Conservation (phyloP, 768 basidiomycete species). For the Leccinum variicolor region DNA sequence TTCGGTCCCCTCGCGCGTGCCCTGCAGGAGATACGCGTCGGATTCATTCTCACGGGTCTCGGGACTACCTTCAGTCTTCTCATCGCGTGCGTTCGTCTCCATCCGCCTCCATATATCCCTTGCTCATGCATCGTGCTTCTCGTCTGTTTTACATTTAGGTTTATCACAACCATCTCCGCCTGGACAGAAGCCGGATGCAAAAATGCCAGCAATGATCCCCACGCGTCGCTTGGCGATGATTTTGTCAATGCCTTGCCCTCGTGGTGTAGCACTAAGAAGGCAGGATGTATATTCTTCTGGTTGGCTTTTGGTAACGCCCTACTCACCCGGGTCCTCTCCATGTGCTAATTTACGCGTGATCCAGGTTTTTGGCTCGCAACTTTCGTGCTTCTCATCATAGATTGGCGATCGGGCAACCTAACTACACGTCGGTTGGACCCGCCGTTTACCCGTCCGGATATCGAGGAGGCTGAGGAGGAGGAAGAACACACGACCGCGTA, state of each 20-base stretch:
- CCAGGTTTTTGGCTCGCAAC: slow-evolving; percentile 76
- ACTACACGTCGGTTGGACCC: slow-evolving; percentile 57
- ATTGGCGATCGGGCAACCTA: slow-evolving; percentile 73
- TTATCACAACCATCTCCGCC: slow-evolving; percentile 75
- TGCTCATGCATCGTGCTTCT: slow-evolving; percentile 13
- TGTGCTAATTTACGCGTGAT: slow-evolving; percentile 8
- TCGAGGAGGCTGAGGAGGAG: slow-evolving; percentile 48
- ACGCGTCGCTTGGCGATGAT: slow-evolving; percentile 60
- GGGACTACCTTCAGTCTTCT: slow-evolving; percentile 68
- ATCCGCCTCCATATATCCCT: not conserved
- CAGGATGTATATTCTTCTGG: slow-evolving; percentile 89
- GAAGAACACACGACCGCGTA: slow-evolving; percentile 50
- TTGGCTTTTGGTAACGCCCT: slow-evolving; percentile 58
- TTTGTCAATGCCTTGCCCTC: slow-evolving; percentile 68
- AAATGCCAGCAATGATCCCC: slow-evolving; percentile 75
- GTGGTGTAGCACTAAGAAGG: slow-evolving; percentile 94
- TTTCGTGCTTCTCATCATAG: slow-evolving; percentile 58
- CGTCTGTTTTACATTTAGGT: slow-evolving; percentile 38
- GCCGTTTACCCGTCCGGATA: slow-evolving; percentile 65
- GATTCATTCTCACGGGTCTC: slow-evolving; percentile 75
- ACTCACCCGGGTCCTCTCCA: not conserved
- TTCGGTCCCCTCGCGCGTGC: slow-evolving; percentile 73
- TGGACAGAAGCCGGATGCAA: slow-evolving; percentile 93
- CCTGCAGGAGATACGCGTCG: slow-evolving; percentile 77
- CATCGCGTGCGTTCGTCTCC: slow-evolving; percentile 59